phyloP scores from a whole-genome alignment of 179 eudicot species.

The Spinacia oleracea region DNA sequence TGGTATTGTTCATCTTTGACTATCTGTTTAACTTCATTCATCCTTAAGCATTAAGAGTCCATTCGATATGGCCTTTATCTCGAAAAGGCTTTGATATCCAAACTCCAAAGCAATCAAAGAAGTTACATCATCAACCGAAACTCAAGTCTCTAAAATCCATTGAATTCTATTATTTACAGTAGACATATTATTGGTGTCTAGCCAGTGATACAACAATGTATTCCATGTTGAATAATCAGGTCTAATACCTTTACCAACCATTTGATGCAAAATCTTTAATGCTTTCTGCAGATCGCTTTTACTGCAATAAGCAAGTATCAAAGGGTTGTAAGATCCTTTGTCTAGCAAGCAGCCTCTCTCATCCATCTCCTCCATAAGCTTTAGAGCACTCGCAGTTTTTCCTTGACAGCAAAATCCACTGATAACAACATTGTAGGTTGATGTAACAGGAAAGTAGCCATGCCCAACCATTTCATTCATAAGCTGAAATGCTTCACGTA shows the following conservation, averaged over 20 bases:
- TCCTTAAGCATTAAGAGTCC: background rate
- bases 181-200: conserved; percentile 23
- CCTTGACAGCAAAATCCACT: conserved; percentile 55
- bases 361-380: conserved; percentile 62
- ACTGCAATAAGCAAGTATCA: conserved; percentile 50
- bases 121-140: conserved; percentile 48
- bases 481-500: conserved; percentile 64
- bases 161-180: conserved; percentile 24
- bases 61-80: background rate
- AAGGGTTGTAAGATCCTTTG: conserved; percentile 49
- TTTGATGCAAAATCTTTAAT: conserved; percentile 40
- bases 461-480: conserved; percentile 62
- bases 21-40: background rate
- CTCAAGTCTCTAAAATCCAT: conserved; percentile 28
- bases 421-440: conserved; percentile 56
- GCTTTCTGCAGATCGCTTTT: conserved; percentile 54
- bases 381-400: conserved; percentile 50
- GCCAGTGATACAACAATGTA: conserved; percentile 43
- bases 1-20: background rate
- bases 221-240: conserved; percentile 62
- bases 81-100: background rate
- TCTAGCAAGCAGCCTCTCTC: conserved; percentile 55
- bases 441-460: conserved; percentile 53
- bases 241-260: conserved; percentile 53
- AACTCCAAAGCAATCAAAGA: background rate